Evolutionary conservation across 1,284 basidiomycete species (phyloP).

Genomic region (Retiboletus flavoniger): DNA sequence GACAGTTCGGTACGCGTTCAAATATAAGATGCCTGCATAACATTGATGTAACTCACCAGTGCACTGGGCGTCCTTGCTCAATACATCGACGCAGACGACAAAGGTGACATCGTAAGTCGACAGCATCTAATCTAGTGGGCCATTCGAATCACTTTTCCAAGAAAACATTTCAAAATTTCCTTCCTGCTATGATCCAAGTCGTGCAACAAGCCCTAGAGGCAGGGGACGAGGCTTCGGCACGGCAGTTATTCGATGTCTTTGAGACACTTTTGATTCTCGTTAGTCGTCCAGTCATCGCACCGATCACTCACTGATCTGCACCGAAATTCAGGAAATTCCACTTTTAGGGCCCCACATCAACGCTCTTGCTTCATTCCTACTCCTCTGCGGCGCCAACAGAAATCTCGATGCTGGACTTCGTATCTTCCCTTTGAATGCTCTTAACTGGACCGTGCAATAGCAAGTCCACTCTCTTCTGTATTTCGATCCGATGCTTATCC

Average conservation of each 20-base stretch:
- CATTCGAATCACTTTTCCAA: slow-evolving; percentile 31
- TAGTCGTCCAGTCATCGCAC: slow-evolving; percentile 25
- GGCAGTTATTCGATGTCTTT: slow-evolving; percentile 92
- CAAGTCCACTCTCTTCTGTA: slow-evolving; percentile 30
- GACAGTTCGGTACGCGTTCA: slow-evolving; percentile 65
- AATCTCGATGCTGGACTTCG: slow-evolving; percentile 81
- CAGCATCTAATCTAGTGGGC: neutral
- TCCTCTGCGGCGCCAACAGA: slow-evolving; percentile 81
- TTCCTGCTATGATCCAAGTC: slow-evolving; percentile 90
- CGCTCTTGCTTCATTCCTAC: slow-evolving; percentile 87
- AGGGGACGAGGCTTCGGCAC: slow-evolving; percentile 79
- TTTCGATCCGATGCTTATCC: neutral
- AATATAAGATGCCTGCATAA: neutral
- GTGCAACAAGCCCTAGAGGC: slow-evolving; percentile 86
- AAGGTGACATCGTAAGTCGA: slow-evolving; percentile 74
- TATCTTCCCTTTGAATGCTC: slow-evolving; percentile 89
- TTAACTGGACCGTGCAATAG: slow-evolving; percentile 97
- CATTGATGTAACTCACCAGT: slow-evolving; percentile 39
- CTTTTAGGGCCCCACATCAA: slow-evolving; percentile 88
- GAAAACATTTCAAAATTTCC: slow-evolving; percentile 87
- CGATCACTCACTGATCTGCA: slow-evolving; percentile 8
- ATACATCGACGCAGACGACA: slow-evolving; percentile 89
- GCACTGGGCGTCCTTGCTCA: slow-evolving; percentile 91
- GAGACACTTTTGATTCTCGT: slow-evolving; percentile 94
- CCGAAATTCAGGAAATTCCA: slow-evolving; percentile 74